These are phyloP conservation scores for Pichia sp. DNA, from an alignment of 1,139 yeast species.

Conservation along the genomic window DNA sequence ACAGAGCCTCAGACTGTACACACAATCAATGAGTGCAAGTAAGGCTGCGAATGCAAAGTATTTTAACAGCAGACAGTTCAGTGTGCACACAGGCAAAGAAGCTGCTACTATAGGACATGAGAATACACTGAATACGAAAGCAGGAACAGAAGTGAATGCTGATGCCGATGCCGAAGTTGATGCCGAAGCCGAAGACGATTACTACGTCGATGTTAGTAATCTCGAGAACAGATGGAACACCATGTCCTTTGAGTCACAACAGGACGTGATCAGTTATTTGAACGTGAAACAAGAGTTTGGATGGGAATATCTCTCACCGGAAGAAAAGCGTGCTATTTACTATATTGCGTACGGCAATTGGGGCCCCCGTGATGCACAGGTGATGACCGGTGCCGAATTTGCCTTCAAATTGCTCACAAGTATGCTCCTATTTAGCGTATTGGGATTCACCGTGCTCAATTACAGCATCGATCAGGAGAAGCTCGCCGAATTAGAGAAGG, in stretches of 20 bases:
- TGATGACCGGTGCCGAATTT: constrained; percentile 25
- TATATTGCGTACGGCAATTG: constrained; percentile 55
- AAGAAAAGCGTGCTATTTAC: constrained; percentile 53
- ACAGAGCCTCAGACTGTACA: no score
- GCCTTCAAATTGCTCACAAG: constrained; percentile 26
- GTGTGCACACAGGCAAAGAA: no score
- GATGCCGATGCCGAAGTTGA: constrained; percentile 1
- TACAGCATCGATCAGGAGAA: constrained; percentile 23
- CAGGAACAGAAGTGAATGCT: neutral
- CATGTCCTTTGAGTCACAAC: constrained; percentile 51
- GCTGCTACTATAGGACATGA: no score
- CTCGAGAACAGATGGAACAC: constrained; percentile 50
- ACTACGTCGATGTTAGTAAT: constrained; percentile 30
- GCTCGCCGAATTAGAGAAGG: constrained; percentile 10
- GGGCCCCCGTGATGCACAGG: constrained; percentile 42
- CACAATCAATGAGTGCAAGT: no score
- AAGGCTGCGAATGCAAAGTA: no score
- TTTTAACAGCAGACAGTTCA: no score
- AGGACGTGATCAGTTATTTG: constrained; percentile 50
- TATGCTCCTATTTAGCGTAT: constrained; percentile 25
- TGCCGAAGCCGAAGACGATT: constrained; percentile 22
- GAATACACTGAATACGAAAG: neutral
- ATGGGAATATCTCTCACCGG: constrained; percentile 46
- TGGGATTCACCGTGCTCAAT: constrained; percentile 27
- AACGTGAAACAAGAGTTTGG: constrained; percentile 51